Conservation (phyloP, 2,329 filamentous ascomycete species). For the Fusarium guadeloupense region DNA sequence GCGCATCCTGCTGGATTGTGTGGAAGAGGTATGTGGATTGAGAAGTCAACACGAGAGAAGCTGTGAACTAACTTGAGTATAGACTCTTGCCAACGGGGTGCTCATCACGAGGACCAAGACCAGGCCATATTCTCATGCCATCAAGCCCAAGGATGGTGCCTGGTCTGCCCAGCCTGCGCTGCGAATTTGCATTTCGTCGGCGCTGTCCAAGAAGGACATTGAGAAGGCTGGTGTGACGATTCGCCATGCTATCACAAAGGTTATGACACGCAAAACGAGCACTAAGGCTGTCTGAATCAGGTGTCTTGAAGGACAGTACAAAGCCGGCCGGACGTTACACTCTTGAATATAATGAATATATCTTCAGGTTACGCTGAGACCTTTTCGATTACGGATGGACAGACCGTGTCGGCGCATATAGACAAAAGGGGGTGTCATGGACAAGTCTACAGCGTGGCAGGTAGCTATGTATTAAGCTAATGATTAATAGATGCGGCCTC, state of each 20-base stretch:
- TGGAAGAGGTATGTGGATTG: conserved; percentile 83
- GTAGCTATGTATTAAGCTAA: conserved; percentile 30
- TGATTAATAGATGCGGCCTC: conserved; percentile 41
- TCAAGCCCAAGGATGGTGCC: conserved; percentile 73
- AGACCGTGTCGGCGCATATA: conserved; percentile 6
- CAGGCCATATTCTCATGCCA: conserved; percentile 70
- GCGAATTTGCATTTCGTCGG: conserved; percentile 90
- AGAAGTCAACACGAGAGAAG: neutral
- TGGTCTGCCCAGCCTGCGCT: conserved; percentile 81
- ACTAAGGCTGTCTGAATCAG: conserved; percentile 41
- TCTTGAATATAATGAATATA: neutral
- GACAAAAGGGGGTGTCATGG: conserved; percentile 6
- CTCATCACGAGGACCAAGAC: conserved; percentile 88
- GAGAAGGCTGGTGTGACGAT: conserved; percentile 92
- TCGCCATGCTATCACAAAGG: conserved; percentile 91
- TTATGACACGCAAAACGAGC: conserved; percentile 74
- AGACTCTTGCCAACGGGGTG: conserved; percentile 88
- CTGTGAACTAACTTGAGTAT: conserved; percentile 23
- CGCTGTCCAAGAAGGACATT: conserved; percentile 90
- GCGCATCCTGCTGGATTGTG: conserved; percentile 83
- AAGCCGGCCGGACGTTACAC: neutral
- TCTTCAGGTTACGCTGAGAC: conserved; percentile 8
- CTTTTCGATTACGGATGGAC: conserved; percentile 1
- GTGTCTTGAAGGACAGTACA: neutral
- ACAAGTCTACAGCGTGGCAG: conserved; percentile 21